Base-by-base conservation (phyloP, 2,329 filamentous ascomycete genomes). In the Chrysoporthe puriensis region DNA sequence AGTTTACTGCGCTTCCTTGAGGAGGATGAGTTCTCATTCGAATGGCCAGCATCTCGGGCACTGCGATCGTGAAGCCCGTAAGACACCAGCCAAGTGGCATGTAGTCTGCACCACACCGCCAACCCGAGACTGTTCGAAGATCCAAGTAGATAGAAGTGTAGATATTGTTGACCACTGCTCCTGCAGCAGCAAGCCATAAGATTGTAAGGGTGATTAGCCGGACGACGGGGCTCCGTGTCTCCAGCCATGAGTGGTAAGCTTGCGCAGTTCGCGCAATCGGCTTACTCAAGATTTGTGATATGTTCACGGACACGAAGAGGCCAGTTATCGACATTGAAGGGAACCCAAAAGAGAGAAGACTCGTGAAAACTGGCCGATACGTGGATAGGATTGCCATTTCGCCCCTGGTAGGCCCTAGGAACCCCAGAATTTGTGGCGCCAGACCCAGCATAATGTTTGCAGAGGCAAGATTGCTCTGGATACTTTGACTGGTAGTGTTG, bases 101-200 rank as follows among this genome's bases (percentile, higher is more conserved):
- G 8, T 64, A 64, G 26, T 64, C 56, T 18, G 32, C 43, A 1
- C 63, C 54, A 21, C 56, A 60, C 3, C 63, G 63, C 63, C 63
- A 64, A n/a, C 63, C 63, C 3, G 54, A 64, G 3, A 40, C 63
- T 3, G 63, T 64, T 16, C 63, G 43, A 2, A 26, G 13, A 14
- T 59, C 63, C 54, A 64, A 26, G 32, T 64, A 64, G 1, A 64
- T 52, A 5, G 63, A 64, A 1, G 63, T 64, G n/a, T 64, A 64
- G 34, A 64, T 43, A 4, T 59, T 64, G 43, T 64, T 48, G 4
- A 4, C 36, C 11, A 64, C 18, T 5, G 63, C 63, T 2, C 43
- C 54, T 7, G 54, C 63, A 9, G 63, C 63, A 1, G 26, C 43
- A 6, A 46, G 2, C 21, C 56, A 64, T 6, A 42, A 2, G 1